Conservation (phyloP, 257 asterid species). For the Solanum sejunctum region DNA sequence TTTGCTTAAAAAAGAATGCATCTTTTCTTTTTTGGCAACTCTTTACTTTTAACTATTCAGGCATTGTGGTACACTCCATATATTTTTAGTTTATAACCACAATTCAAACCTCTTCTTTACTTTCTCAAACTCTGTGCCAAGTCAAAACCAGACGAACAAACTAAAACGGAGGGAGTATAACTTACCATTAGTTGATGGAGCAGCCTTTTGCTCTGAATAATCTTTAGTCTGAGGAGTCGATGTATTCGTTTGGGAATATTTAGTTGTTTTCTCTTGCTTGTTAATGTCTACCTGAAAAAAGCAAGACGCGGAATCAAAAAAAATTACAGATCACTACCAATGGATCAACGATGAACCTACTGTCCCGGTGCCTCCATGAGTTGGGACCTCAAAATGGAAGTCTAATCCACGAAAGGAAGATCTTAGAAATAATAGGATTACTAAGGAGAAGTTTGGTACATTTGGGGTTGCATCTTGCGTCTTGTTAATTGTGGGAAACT, state of each 20-base stretch:
- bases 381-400: neutral
- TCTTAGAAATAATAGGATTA: neutral
- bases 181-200: constrained; percentile 36
- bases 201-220: constrained; percentile 16
- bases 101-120: neutral
- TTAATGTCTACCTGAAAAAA: constrained; percentile 32
- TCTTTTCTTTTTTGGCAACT: neutral
- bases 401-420: neutral
- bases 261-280: constrained; percentile 18
- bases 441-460: constrained; percentile 22
- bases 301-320: neutral
- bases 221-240: constrained; percentile 4
- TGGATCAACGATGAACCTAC: neutral
- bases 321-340: neutral
- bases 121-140: neutral
- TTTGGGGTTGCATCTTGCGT: constrained; percentile 26
- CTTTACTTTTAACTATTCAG: neutral
- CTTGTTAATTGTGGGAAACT: constrained; percentile 10
- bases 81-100: neutral
- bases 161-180: neutral
- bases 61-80: neutral
- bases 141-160: neutral
- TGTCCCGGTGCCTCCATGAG: neutral
- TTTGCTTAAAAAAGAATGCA: neutral
- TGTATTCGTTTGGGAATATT: constrained; percentile 12